These are phyloP conservation scores for Hyparrhenia diplandra DNA, from an alignment of 176 grass and related monocot genomes.

Conservation along the genomic window DNA sequence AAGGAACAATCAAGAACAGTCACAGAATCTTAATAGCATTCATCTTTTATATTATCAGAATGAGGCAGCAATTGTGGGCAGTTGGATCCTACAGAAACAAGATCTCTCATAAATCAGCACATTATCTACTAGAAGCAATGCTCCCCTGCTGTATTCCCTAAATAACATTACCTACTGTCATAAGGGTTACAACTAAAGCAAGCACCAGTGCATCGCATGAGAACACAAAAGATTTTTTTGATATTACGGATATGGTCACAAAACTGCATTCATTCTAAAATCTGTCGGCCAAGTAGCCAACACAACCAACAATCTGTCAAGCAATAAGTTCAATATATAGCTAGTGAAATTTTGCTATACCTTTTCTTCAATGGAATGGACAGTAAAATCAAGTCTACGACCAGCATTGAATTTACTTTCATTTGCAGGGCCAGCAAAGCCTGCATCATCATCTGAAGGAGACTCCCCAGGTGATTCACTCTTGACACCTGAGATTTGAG, in stretches of 20 bases:
- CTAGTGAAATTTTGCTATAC: conserved; percentile 36
- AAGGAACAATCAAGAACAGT: too few species aligned
- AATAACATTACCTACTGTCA: conserved; percentile 10
- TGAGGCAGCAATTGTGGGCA: background rate
- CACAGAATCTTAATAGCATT: too few species aligned
- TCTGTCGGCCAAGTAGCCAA: background rate
- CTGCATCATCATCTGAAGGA: conserved; percentile 59
- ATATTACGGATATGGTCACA: conserved; percentile 7
- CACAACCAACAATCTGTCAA: conserved; percentile 4
- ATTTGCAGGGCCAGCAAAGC: conserved; percentile 26
- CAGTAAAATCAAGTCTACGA: conserved; percentile 90
- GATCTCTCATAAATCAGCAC: background rate
- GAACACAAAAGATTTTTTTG: background rate
- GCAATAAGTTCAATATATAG: conserved; percentile 19
- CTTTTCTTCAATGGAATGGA: conserved; percentile 99
- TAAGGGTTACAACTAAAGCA: background rate
- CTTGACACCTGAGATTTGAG: conserved; percentile 38
- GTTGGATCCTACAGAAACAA: background rate
- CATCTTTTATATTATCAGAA: too few species aligned
- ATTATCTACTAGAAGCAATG: conserved; percentile 1
- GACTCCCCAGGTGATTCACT: conserved; percentile 59
- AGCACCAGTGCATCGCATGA: background rate
- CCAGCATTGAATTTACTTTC: conserved; percentile 71
- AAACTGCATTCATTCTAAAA: background rate
- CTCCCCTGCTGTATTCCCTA: background rate